Evolutionary conservation across 2,329 filamentous ascomycete genomes (phyloP).

Genomic region (Cercospora berteroae): DNA sequence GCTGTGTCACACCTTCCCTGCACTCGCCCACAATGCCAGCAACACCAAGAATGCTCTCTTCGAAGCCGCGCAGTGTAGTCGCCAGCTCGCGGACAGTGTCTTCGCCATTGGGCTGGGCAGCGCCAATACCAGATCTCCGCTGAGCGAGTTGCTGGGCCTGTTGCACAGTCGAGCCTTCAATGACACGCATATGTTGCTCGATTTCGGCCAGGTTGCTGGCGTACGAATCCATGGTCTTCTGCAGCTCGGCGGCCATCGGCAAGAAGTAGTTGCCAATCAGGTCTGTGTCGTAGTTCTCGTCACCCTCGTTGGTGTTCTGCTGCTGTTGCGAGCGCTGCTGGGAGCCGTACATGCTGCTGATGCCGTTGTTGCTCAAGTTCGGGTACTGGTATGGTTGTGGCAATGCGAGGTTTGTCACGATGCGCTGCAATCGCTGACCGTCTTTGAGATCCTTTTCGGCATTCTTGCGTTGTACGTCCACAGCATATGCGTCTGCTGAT

Average conservation of each 20-base stretch:
- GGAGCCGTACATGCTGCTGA: constrained; percentile 20
- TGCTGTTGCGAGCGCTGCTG: constrained; percentile 25
- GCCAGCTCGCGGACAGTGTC: constrained; percentile 47
- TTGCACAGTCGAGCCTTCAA: constrained; percentile 46
- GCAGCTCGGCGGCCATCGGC: constrained; percentile 42
- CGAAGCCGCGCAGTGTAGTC: constrained; percentile 49
- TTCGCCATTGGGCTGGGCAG: constrained; percentile 22
- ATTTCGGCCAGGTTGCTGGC: constrained; percentile 48
- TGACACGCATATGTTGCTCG: constrained; percentile 49
- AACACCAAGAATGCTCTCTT: constrained; percentile 50
- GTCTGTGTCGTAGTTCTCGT: constrained; percentile 43
- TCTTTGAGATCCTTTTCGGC: constrained; percentile 67
- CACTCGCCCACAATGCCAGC: constrained; percentile 49
- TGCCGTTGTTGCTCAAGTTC: constrained; percentile 27
- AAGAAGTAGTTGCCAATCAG: constrained; percentile 49
- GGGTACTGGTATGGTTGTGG: constrained; percentile 61
- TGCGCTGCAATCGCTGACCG: constrained; percentile 68
- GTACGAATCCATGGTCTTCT: constrained; percentile 43
- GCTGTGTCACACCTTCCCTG: constrained; percentile 49
- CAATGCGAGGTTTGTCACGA: constrained; percentile 71
- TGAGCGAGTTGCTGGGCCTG: constrained; percentile 45
- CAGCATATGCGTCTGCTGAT: constrained; percentile 61
- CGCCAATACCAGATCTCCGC: constrained; percentile 28
- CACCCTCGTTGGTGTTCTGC: constrained; percentile 15
- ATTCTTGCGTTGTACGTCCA: constrained; percentile 56